These are phyloP conservation scores for Daldinia sp. DNA, from an alignment of 2,329 filamentous ascomycete genomes.

Conservation along the genomic window DNA sequence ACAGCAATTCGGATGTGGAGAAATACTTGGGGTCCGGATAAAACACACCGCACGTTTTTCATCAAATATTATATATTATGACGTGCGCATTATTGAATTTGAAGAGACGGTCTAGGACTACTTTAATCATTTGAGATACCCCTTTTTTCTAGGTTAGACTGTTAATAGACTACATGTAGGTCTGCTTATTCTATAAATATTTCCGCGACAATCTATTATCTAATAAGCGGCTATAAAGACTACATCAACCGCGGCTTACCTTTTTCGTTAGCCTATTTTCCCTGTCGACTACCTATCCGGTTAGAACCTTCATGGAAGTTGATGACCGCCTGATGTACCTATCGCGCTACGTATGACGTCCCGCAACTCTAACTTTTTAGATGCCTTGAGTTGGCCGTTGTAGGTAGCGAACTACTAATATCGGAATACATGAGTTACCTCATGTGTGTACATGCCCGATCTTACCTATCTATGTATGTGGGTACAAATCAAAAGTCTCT, in stretches of 20 bases:
- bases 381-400: background rate
- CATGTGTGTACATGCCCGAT: too few relatives aligned
- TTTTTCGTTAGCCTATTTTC: background rate
- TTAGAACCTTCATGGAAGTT: too few relatives aligned
- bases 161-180: background rate
- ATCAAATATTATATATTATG: background rate
- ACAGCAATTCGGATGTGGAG: constrained; percentile 77
- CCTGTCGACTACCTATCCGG: background rate
- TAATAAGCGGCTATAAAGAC: background rate
- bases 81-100: constrained; percentile 5
- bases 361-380: background rate
- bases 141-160: constrained; percentile 18
- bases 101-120: constrained; percentile 5
- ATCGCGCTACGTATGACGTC: background rate
- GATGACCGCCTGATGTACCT: background rate
- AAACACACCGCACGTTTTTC: constrained; percentile 9
- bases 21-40: constrained; percentile 67
- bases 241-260: background rate
- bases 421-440: too few relatives aligned
- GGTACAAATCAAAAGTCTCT: too few relatives aligned
- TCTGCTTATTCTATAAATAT: background rate
- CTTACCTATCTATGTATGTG: too few relatives aligned
- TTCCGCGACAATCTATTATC: background rate
- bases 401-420: too few relatives aligned
- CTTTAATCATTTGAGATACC: constrained; percentile 26